Base-by-base conservation (phyloP, 2,329 filamentous ascomycete genomes). In the Xylariaceae sp. region DNA sequence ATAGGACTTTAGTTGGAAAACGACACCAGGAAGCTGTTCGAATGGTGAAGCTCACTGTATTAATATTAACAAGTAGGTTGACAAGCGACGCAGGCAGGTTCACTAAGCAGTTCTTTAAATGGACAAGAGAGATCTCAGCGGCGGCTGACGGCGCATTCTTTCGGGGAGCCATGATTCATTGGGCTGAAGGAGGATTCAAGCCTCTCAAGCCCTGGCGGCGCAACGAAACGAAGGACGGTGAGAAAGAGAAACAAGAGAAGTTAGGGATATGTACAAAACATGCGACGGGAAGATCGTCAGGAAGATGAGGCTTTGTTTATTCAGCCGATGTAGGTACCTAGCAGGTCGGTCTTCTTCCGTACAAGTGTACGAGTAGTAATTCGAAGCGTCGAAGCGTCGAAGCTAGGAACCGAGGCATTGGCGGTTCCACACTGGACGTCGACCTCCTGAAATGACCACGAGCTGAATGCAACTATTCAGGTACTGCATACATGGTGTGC, bases 41-140 rank as follows among this genome's bases (percentile, higher is more conserved):
- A 18, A 15, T 13, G 23, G 39, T 7, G 11, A 60, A 51, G 73
- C 88, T 76, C 80, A 96, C 90, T 49, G 92, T 92, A 72, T 97
- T 95, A 68, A 92, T 84, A 76, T 92, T 96, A 67, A 93, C 85
- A 53, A 99, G 83, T 56, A 96, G 76, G 42, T 90, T 88, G 58
- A 95, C 92, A 58, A 99, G 80, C 30, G 90, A 88, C 3, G 89
- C 77, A 52, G 94, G 94, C 54, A 99, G 83, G 76, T 97, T 97
- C 73, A 96, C 90, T 55, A 99, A 82, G 76, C 94, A 99, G 74
- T 88, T 97, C 79, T 96, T 95, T 61, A 97, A 82, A 67, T 92
- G 90, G 52, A 91, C 85, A 62, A 97, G 82, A 57, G 88, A 88
- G 66, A 97, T 82, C 77, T 96, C 92, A 60, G 91, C 92, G 62